These are phyloP conservation scores for Cynanchum wilfordii DNA, from an alignment of 257 asterid genomes.

Conservation along the genomic window DNA sequence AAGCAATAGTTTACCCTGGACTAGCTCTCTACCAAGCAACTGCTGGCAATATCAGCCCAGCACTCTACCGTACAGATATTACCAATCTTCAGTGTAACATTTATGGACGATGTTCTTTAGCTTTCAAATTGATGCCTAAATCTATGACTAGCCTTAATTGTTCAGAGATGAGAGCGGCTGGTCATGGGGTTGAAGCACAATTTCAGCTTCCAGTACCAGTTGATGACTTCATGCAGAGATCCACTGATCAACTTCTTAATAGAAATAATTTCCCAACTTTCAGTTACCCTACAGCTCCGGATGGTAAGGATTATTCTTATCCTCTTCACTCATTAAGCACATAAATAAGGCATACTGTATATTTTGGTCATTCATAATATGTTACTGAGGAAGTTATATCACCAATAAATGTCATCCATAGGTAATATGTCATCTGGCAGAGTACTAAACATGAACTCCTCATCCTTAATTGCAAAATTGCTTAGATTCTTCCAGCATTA, in stretches of 20 bases:
- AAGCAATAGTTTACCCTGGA: slow-evolving; percentile 83
- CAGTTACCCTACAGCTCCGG: slow-evolving; percentile 65
- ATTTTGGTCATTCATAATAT: not conserved
- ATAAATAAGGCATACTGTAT: not conserved
- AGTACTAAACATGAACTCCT: not conserved
- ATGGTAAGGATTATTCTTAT: slow-evolving; percentile 47
- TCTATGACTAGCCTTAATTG: slow-evolving; percentile 82
- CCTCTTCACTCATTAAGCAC: slow-evolving; percentile 3
- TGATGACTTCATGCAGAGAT: slow-evolving; percentile 93
- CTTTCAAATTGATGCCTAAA: slow-evolving; percentile 93
- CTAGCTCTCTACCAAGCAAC: slow-evolving; percentile 95
- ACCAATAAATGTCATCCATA: not conserved
- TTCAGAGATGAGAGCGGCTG: slow-evolving; percentile 97
- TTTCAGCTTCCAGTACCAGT: slow-evolving; percentile 90
- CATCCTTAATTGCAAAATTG: not conserved
- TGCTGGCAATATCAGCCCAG: slow-evolving; percentile 87
- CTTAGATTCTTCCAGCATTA: not conserved
- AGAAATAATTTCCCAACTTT: slow-evolving; percentile 52
- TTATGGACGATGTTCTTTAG: slow-evolving; percentile 71
- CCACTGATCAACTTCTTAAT: slow-evolving; percentile 78
- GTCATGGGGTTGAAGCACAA: slow-evolving; percentile 92
- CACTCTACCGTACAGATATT: slow-evolving; percentile 59
- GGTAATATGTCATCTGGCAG: not conserved
- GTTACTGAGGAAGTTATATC: not conserved
- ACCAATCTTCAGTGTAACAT: slow-evolving; percentile 55